Conservation (phyloP, 345 rosid species). For the Theobroma cacao region DNA sequence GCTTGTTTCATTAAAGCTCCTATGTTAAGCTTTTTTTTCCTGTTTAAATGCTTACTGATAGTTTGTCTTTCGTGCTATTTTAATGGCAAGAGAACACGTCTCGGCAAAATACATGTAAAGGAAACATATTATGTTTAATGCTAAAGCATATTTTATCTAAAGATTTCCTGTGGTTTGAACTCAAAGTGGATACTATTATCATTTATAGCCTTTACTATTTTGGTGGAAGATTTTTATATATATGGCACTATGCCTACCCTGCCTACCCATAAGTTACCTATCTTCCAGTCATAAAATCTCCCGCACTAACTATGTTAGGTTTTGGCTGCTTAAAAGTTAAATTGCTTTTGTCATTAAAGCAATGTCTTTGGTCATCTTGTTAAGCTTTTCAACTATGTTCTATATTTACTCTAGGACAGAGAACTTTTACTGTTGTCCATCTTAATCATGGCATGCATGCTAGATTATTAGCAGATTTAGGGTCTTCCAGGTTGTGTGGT, state of each 20-base stretch:
- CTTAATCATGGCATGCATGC: neutral
- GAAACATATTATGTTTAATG: neutral
- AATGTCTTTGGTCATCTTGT: neutral
- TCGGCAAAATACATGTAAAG: neutral
- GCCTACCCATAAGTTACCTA: neutral
- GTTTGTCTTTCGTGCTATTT: neutral
- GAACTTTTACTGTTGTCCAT: neutral
- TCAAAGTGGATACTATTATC: neutral
- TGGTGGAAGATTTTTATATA: neutral
- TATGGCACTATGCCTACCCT: neutral
- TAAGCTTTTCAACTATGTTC: neutral
- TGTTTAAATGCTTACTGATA: neutral
- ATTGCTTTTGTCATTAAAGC: neutral
- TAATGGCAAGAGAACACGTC: neutral
- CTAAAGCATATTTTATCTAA: neutral
- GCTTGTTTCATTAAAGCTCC: neutral
- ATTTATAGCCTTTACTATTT: neutral
- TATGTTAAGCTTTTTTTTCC: neutral
- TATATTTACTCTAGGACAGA: neutral
- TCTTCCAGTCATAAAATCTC: neutral
- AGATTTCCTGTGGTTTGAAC: neutral
- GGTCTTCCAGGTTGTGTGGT: neutral
- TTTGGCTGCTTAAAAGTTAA: neutral
- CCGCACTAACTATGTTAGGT: neutral
- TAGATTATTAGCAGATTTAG: neutral